Evolutionary conservation across 257 asterid species (phyloP).

Genomic region (Leptodermis oblonga): DNA sequence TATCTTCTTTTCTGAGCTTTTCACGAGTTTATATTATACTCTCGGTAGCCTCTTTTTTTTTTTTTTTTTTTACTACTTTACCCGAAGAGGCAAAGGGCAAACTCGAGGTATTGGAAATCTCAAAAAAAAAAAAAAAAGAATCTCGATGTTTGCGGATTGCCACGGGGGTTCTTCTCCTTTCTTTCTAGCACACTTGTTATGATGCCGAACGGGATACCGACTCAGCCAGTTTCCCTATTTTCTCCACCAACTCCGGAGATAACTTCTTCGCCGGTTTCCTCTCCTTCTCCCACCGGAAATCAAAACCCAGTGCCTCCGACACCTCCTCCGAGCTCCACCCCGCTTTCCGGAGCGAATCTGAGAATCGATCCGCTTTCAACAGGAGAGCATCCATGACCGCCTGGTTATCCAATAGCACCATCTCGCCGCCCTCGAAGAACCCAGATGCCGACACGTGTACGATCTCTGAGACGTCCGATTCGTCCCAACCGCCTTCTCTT

Average conservation of each 20-base stretch:
- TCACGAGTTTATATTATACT: constrained; percentile 7
- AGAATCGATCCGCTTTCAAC: constrained; percentile 83
- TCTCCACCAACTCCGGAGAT: constrained; percentile 68
- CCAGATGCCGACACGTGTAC: constrained; percentile 80
- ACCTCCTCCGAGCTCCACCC: constrained; percentile 99
- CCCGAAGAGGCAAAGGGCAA: constrained; percentile 32
- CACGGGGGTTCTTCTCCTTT: too few relatives aligned
- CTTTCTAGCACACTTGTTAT: constrained; percentile 14
- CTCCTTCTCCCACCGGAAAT: constrained; percentile 64
- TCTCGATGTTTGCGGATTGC: constrained; percentile 46
- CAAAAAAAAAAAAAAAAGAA: constrained; percentile 27
- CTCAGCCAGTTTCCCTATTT: constrained; percentile 77
- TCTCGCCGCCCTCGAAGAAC: constrained; percentile 71
- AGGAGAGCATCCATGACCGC: constrained; percentile 80
- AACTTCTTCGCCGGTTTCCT: constrained; percentile 60
- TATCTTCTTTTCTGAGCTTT: background rate
- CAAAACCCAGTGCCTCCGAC: constrained; percentile 78
- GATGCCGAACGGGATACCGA: constrained; percentile 65
- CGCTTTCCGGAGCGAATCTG: constrained; percentile 70
- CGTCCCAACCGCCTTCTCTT: constrained; percentile 86
- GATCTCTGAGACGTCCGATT: constrained; percentile 82
- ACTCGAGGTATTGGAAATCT: constrained; percentile 50
- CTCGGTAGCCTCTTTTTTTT: background rate
- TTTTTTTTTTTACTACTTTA: constrained; percentile 6
- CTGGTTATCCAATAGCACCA: constrained; percentile 78